These are phyloP conservation scores for Leccinum ochraceum DNA, from an alignment of 768 basidiomycete species.

Conservation along the genomic window DNA sequence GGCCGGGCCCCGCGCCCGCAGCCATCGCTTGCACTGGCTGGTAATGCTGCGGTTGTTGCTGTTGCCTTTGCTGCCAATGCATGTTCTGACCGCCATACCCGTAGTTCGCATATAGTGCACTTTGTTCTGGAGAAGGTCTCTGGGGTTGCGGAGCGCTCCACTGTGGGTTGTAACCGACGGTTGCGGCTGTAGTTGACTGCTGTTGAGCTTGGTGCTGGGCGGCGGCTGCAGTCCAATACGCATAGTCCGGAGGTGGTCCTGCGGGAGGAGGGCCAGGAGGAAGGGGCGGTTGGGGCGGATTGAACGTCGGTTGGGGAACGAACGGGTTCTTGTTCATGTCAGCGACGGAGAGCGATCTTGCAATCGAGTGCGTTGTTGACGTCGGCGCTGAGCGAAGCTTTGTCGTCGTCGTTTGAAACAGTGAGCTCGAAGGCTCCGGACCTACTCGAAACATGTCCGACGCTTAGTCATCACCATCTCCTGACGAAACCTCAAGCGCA, in stretches of 20 bases:
- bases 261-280: constrained; percentile 80
- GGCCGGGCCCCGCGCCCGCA: too few relatives aligned
- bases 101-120: constrained; percentile 87
- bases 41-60: constrained; percentile 51
- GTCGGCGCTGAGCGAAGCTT: constrained; percentile 14
- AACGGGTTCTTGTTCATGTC: constrained; percentile 87
- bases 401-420: constrained; percentile 28
- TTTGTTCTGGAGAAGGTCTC: constrained; percentile 74
- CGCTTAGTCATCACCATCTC: constrained; percentile 26
- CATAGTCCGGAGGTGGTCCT: constrained; percentile 74
- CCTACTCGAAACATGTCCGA: constrained; percentile 20
- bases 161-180: constrained; percentile 60
- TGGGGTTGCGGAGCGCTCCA: constrained; percentile 66
- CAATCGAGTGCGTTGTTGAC: constrained; percentile 11
- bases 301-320: constrained; percentile 65
- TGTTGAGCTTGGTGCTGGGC: constrained; percentile 45
- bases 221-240: constrained; percentile 70
- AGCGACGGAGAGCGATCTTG: constrained; percentile 8
- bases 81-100: constrained; percentile 76
- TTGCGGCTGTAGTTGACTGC: constrained; percentile 37
- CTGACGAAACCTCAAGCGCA: too few relatives aligned
- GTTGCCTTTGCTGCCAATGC: constrained; percentile 68
- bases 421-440: constrained; percentile 16
- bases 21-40: constrained; percentile 52
- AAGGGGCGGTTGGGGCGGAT: constrained; percentile 72